Percentiles rank a stretch among this genome's conserved stretches.
These are phyloP conservation scores for Amphirosellinia nigrospora DNA, from an alignment of 495 filamentous ascomycete species.

Conservation along the genomic window DNA sequence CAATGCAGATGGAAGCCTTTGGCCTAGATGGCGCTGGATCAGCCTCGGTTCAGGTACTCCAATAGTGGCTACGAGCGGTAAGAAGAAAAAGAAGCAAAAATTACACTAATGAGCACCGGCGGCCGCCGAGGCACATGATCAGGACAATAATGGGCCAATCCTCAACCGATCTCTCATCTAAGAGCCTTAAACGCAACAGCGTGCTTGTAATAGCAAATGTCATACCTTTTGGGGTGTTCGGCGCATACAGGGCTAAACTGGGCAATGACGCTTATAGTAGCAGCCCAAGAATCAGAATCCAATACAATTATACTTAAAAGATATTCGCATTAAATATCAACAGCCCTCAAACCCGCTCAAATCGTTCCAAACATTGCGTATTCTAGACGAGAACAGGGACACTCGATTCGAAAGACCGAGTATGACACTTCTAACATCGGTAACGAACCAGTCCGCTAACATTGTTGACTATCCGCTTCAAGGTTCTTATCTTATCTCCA, in stretches of 20 bases:
- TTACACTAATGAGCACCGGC: slow-evolving; percentile 88
- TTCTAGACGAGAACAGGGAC: not conserved
- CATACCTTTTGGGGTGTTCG: not conserved
- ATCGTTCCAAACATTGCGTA: not conserved
- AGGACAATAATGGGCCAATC: not conserved
- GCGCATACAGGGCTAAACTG: not conserved
- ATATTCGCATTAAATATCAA: not conserved
- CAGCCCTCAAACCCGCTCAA: not conserved
- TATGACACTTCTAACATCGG: not conserved
- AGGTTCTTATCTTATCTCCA: slow-evolving; percentile 23
- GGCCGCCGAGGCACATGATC: slow-evolving; percentile 42
- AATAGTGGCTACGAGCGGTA: slow-evolving; percentile 42
- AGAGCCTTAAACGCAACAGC: not conserved
- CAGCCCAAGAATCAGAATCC: not conserved
- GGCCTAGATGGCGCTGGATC: slow-evolving; percentile 40
- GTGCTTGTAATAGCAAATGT: not conserved
- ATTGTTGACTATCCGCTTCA: not conserved
- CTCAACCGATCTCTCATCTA: slow-evolving; percentile 23
- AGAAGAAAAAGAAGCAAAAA: slow-evolving; percentile 93
- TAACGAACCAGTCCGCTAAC: not conserved
- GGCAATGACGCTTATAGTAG: not conserved
- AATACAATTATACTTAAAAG: not conserved
- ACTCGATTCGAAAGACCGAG: not conserved
- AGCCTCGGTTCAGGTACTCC: slow-evolving; percentile 28
- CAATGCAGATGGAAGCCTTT: slow-evolving; percentile 54